Evolutionary conservation across 129 eudicot genomes (phyloP).

Genomic region (Pittosporum tobira): DNA sequence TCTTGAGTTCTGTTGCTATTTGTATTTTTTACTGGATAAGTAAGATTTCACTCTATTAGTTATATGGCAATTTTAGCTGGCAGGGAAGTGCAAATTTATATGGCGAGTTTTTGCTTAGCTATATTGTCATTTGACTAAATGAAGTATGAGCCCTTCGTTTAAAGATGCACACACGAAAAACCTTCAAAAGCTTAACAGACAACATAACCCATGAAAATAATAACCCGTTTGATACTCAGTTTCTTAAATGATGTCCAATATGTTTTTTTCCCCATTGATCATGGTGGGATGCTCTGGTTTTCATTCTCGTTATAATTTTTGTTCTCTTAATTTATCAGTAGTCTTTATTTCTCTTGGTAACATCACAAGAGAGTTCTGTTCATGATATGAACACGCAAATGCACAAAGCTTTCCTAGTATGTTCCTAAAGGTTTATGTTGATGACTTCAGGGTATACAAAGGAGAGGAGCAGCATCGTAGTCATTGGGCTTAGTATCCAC

Average conservation of each 20-base stretch:
- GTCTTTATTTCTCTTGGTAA: not conserved
- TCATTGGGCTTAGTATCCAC: slow-evolving; percentile 86
- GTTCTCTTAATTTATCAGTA: too few relatives aligned
- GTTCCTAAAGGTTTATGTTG: slow-evolving; percentile 2
- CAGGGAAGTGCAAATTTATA: not conserved
- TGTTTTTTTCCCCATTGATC: too few relatives aligned
- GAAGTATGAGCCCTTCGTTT: not conserved
- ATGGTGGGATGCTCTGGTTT: too few relatives aligned
- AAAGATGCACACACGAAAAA: not conserved
- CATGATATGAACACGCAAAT: not conserved
- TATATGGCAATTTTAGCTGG: not conserved
- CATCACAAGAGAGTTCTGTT: not conserved
- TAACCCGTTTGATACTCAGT: too few relatives aligned
- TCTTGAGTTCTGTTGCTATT: not conserved
- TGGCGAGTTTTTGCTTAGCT: too few relatives aligned
- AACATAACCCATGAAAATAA: too few relatives aligned
- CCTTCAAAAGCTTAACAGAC: too few relatives aligned
- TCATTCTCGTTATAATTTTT: too few relatives aligned
- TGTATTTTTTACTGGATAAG: too few relatives aligned
- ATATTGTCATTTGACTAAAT: not conserved
- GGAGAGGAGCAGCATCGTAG: slow-evolving; percentile 94
- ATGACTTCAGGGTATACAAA: slow-evolving; percentile 69
- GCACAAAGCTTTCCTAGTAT: not conserved
- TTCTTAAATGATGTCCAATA: too few relatives aligned
- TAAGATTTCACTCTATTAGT: not conserved